These are phyloP conservation scores for Leccinum fallax DNA, from an alignment of 1,284 basidiomycete genomes.

Conservation along the genomic window DNA sequence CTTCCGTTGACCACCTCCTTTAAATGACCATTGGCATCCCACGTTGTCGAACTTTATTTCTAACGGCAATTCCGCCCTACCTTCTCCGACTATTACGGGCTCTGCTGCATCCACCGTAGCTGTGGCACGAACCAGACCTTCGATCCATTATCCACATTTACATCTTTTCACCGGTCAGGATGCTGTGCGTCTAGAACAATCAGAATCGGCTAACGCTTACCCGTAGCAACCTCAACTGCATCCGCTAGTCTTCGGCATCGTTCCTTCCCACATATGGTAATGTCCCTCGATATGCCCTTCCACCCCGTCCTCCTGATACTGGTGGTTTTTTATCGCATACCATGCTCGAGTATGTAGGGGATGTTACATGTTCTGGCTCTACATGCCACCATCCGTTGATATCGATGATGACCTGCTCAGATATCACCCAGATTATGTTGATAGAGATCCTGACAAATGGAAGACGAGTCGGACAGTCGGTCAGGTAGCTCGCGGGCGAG, in stretches of 20 bases:
- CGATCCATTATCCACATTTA: constrained; percentile 20
- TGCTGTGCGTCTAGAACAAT: constrained; percentile 7
- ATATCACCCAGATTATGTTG: constrained; percentile 11
- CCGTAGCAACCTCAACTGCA: constrained; percentile 14
- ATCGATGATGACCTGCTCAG: constrained; percentile 21
- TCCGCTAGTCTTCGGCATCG: constrained; percentile 19
- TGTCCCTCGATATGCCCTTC: constrained; percentile 18
- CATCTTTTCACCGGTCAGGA: constrained; percentile 25
- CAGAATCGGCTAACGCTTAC: constrained; percentile 7
- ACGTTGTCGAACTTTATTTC: constrained; percentile 25
- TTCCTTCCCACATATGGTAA: constrained; percentile 27
- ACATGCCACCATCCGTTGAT: constrained; percentile 11
- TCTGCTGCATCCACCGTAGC: constrained; percentile 14
- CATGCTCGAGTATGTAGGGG: constrained; percentile 17
- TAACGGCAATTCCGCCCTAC: constrained; percentile 4
- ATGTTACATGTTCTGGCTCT: constrained; percentile 9
- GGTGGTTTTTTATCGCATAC: constrained; percentile 18
- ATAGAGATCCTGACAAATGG: constrained; percentile 9
- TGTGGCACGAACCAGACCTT: constrained; percentile 13
- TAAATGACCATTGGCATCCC: constrained; percentile 21
- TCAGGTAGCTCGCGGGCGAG: constrained; percentile 21
- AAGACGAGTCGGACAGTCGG: constrained; percentile 30
- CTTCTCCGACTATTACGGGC: constrained; percentile 6
- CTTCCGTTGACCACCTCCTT: constrained; percentile 18
- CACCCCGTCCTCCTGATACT: constrained; percentile 22